A percentile compares a stretch with the other conserved stretches of the same genome.
These are phyloP conservation scores for Paspalum notatum DNA, from an alignment of 176 grass and related monocot species.

Conservation along the genomic window DNA sequence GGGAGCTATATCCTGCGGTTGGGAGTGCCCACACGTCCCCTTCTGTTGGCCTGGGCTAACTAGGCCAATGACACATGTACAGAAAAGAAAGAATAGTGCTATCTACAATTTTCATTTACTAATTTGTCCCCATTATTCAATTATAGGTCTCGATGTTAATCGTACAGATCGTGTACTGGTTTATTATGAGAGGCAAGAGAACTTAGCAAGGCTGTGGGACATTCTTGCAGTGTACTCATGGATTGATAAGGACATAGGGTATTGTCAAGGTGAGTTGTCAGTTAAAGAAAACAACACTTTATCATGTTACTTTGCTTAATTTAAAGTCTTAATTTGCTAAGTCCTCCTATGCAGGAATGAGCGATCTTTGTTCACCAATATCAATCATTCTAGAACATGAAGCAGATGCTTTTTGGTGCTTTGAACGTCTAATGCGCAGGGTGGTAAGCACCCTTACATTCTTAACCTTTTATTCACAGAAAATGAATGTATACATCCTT, in stretches of 20 bases:
- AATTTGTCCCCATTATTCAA: slow-evolving; percentile 28
- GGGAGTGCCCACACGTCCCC: neutral
- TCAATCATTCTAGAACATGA: slow-evolving; percentile 91
- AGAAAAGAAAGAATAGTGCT: neutral
- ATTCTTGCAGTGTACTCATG: slow-evolving; percentile 94
- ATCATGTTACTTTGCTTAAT: slow-evolving; percentile 18
- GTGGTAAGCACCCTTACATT: slow-evolving; percentile 53
- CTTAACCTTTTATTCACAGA: slow-evolving; percentile 21
- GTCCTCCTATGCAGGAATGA: slow-evolving; percentile 75
- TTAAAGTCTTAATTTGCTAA: slow-evolving; percentile 30
- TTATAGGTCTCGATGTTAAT: slow-evolving; percentile 85
- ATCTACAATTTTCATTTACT: slow-evolving; percentile 3
- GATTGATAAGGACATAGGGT: slow-evolving; percentile 91
- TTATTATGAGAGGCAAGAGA: slow-evolving; percentile 83
- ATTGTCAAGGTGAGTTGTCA: slow-evolving; percentile 81
- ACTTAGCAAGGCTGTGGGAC: slow-evolving; percentile 85
- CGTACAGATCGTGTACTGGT: slow-evolving; percentile 88
- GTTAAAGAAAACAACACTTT: neutral
- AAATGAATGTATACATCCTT: neutral
- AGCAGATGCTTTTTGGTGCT: slow-evolving; percentile 99
- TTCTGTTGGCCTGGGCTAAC: neutral
- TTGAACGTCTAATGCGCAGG: slow-evolving; percentile 96
- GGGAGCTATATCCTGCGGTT: slow-evolving; percentile 6
- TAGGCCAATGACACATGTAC: neutral
- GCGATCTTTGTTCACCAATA: slow-evolving; percentile 98